phyloP scores from a whole-genome alignment of 1,284 basidiomycete genomes.

The Sporisorium exsertum region DNA sequence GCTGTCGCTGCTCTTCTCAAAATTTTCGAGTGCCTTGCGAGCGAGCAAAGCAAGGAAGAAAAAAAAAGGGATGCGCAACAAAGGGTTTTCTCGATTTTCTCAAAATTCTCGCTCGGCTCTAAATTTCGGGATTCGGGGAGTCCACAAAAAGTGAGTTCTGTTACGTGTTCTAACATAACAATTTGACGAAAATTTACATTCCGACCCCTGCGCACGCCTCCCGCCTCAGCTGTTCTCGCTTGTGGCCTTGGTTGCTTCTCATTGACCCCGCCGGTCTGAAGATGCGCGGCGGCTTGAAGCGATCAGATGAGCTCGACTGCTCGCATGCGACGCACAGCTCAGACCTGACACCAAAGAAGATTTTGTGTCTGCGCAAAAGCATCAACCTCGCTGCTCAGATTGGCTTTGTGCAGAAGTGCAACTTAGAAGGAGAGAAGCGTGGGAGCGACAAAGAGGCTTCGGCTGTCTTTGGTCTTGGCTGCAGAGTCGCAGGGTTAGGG shows the following conservation, averaged over 20 bases:
- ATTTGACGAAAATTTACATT: not conserved
- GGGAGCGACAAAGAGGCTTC: not conserved
- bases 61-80: not conserved
- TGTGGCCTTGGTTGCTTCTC: not conserved
- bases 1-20: slow-evolving; percentile 12
- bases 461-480: slow-evolving; percentile 4
- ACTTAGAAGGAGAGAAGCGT: not conserved
- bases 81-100: slow-evolving; percentile 5
- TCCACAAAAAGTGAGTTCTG: not conserved
- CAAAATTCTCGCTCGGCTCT: not conserved
- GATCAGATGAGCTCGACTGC: not conserved
- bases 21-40: slow-evolving; percentile 15
- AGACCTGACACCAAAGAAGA: not conserved
- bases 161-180: not conserved
- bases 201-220: not conserved
- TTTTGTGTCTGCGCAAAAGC: not conserved
- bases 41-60: slow-evolving; percentile 13
- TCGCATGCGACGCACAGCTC: not conserved
- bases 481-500: not conserved
- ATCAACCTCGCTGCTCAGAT: too few species aligned
- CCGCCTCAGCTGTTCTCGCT: slow-evolving; percentile 5
- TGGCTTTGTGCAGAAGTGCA: too few species aligned
- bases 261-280: not conserved
- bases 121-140: not conserved
- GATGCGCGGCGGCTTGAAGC: not conserved